A percentile compares a stretch with the other conserved stretches of the same genome.
Evolutionary conservation across 306 rosid species (phyloP).

Genomic region (Vachellia pachyceras): DNA sequence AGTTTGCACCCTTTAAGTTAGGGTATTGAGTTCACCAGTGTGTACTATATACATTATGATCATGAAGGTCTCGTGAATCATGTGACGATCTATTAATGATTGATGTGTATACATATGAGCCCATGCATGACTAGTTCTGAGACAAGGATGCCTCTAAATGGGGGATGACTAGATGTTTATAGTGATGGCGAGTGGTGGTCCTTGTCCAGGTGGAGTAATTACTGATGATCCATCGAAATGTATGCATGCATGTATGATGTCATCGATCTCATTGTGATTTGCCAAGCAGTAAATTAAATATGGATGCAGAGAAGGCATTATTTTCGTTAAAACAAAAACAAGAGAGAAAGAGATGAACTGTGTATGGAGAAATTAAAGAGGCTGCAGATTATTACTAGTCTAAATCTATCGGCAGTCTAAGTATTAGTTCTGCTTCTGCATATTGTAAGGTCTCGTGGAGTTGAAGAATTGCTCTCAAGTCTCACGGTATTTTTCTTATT

Average conservation of each 20-base stretch:
- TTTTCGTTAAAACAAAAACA: neutral
- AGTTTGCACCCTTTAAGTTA: too few species aligned
- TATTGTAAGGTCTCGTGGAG: too few species aligned
- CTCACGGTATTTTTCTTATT: too few species aligned
- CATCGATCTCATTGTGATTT: neutral
- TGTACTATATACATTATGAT: neutral
- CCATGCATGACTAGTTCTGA: neutral
- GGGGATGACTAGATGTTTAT: neutral
- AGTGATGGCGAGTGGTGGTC: neutral
- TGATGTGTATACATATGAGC: neutral
- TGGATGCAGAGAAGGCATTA: neutral
- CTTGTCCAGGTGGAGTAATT: neutral
- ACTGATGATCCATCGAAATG: neutral
- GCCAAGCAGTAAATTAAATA: neutral
- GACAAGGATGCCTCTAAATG: neutral
- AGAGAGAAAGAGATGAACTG: neutral
- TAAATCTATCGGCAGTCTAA: neutral
- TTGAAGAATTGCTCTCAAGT: neutral
- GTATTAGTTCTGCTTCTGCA: too few species aligned
- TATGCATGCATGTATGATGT: neutral
- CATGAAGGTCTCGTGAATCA: neutral
- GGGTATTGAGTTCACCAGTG: too few species aligned
- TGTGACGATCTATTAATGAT: neutral
- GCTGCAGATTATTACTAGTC: neutral
- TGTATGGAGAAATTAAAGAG: neutral